A percentile compares a stretch with the other conserved stretches of the same genome.
Evolutionary conservation across 257 asterid genomes (phyloP).

Genomic region (Solanum rostratum): DNA sequence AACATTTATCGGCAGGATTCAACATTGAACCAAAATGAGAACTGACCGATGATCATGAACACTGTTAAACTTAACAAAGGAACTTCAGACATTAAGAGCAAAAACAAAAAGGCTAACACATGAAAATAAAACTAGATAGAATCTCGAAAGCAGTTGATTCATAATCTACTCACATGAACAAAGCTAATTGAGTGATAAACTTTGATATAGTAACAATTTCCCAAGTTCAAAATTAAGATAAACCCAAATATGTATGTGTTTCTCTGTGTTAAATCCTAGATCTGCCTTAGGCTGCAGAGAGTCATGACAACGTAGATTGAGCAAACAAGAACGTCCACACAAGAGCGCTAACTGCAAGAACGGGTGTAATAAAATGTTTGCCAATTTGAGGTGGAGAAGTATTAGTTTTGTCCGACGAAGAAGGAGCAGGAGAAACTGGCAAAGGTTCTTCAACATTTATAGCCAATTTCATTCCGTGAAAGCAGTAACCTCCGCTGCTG

Average conservation of each 20-base stretch:
- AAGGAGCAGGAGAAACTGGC: conserved; percentile 10
- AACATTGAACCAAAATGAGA: not conserved
- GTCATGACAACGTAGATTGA: not conserved
- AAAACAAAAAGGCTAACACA: not conserved
- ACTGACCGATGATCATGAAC: not conserved
- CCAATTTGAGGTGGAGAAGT: not conserved
- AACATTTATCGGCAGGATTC: not conserved
- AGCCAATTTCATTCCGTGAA: conserved; percentile 41
- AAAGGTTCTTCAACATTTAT: conserved; percentile 16
- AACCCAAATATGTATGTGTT: not conserved
- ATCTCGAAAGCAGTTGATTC: not conserved
- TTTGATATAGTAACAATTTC: not conserved
- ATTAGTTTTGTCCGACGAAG: not conserved
- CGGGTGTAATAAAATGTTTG: not conserved
- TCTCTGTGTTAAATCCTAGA: not conserved
- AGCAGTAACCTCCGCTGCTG: conserved; percentile 55
- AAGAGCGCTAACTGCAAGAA: not conserved
- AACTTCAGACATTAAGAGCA: not conserved
- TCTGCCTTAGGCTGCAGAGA: not conserved
- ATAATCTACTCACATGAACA: not conserved
- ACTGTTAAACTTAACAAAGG: not conserved
- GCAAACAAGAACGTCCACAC: not conserved
- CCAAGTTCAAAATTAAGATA: not conserved
- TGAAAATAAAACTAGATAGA: not conserved
- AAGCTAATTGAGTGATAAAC: not conserved